Conservation (phyloP, 768 basidiomycete genomes). For the Leucocoprinus leucothites region DNA sequence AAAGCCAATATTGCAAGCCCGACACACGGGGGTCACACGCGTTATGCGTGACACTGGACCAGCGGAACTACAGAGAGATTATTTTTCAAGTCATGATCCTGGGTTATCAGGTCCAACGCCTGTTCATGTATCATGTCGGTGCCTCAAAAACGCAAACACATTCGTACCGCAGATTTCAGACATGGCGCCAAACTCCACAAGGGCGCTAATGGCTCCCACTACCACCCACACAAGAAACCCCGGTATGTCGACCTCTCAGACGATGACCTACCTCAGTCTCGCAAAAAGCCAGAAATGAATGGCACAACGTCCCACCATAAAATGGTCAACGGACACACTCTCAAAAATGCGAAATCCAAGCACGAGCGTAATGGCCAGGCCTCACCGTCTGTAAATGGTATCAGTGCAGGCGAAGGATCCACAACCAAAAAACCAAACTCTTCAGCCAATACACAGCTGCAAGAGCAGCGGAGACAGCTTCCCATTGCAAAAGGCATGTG, state of each 20-base stretch:
- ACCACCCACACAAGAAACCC: conserved; percentile 22
- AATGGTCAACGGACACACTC: conserved; percentile 22
- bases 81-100: conserved; percentile 3
- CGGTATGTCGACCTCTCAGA: conserved; percentile 36
- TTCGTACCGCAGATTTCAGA: conserved; percentile 4
- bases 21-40: conserved; percentile 22
- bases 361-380: conserved; percentile 7
- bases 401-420: conserved; percentile 9
- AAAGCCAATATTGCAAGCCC: conserved; percentile 12
- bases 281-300: conserved; percentile 27
- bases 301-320: conserved; percentile 13
- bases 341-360: conserved; percentile 31
- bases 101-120: not conserved
- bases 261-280: conserved; percentile 31
- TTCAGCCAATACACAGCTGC: conserved; percentile 31
- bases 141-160: conserved; percentile 6
- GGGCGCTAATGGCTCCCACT: conserved; percentile 9
- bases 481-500: conserved; percentile 74
- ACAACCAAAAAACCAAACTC: conserved; percentile 22
- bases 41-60: conserved; percentile 13
- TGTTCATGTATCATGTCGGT: conserved; percentile 16
- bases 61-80: no score
- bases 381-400: not conserved
- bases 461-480: conserved; percentile 66
- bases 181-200: conserved; percentile 5